Percentiles rank a stretch among this genome's conserved stretches.
Evolutionary conservation across 345 rosid species (phyloP).

Genomic region (Bruguiera sexangula): DNA sequence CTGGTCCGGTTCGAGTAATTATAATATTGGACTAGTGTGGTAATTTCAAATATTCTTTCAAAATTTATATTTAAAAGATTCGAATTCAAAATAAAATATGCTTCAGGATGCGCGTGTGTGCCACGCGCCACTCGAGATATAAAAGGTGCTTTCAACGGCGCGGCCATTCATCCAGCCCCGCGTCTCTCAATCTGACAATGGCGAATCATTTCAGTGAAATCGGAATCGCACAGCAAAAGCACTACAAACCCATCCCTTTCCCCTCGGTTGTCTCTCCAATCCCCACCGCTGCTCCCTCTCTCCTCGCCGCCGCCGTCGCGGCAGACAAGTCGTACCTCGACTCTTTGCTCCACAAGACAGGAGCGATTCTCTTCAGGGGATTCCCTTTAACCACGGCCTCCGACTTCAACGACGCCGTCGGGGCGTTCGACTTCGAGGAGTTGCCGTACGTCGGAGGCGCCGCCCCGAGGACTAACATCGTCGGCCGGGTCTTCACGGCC

Average conservation of each 20-base stretch:
- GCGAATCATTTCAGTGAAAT: conserved; percentile 37
- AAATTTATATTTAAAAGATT: too few species aligned
- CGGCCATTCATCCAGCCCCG: background rate
- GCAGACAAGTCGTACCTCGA: conserved; percentile 50
- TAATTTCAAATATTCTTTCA: too few species aligned
- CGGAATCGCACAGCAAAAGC: conserved; percentile 52
- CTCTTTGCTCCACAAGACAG: conserved; percentile 55
- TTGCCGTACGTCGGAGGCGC: conserved; percentile 87
- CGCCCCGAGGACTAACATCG: conserved; percentile 71
- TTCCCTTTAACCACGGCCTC: conserved; percentile 55
- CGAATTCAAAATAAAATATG: too few species aligned
- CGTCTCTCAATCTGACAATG: conserved; percentile 24
- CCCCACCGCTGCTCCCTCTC: conserved; percentile 24
- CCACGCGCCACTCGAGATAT: background rate
- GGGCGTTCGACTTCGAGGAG: conserved; percentile 85
- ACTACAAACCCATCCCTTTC: conserved; percentile 40
- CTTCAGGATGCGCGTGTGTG: background rate
- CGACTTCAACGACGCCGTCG: conserved; percentile 82
- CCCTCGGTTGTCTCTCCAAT: conserved; percentile 55
- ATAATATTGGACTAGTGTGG: too few species aligned
- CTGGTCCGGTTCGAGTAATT: too few species aligned
- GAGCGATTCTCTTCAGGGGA: conserved; percentile 70
- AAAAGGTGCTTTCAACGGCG: too few species aligned
- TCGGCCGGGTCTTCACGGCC: conserved; percentile 90
- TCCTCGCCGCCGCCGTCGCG: conserved; percentile 36